Evolutionary conservation across 176 grass and related monocot species (phyloP), one percentile per base, ranked within the genome.

Genomic region (Oryza meyeriana): DNA sequence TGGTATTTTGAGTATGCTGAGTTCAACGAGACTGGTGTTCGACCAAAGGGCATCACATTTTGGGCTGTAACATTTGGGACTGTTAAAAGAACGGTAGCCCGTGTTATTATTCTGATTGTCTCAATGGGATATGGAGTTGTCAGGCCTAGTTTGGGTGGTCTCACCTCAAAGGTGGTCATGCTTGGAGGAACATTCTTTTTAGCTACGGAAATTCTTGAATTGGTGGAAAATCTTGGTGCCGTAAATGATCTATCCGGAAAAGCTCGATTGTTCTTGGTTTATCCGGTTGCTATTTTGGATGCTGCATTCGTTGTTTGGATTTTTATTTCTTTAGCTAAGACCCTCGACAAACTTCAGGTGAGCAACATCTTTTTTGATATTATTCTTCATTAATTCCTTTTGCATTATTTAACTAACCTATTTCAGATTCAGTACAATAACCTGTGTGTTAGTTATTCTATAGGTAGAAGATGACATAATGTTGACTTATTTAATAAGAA

Each of bases 1-100:
- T 99, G 97, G 93, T 99, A 94, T 85, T 99, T 99, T 68, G 96
- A 99, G 63, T 99, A 94, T 94, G 96, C 91, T 24, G 93, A 99
- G 70, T 99, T 99, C 83, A 92, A 92, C 66, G 87, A 95, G 66
- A 92, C 96, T 79, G 96, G 96, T 64, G 69, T 94, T 31, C 73
- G 96, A 40, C 91, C 96, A 62, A 94, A 90, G 44, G 96, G 89
- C 17, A 99, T 93, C 59, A 99, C 96, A 31, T 99, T 99, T 88
- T 99, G 96, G 96, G 96, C 96, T 59, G 96, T 99, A 75, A 95
- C 93, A 1, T 99, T 94, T 75, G 96, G 96, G 76, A 90, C 91
- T 45, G 62, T 99, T 42, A 99, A 99, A 79, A 93, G 93, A 93
- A 95, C 93, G 62, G 89, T 91, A 5, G 89, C 97, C 39, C 83